Base-by-base conservation (phyloP, 306 rosid genomes). In the Sechiopsis laciniata region DNA sequence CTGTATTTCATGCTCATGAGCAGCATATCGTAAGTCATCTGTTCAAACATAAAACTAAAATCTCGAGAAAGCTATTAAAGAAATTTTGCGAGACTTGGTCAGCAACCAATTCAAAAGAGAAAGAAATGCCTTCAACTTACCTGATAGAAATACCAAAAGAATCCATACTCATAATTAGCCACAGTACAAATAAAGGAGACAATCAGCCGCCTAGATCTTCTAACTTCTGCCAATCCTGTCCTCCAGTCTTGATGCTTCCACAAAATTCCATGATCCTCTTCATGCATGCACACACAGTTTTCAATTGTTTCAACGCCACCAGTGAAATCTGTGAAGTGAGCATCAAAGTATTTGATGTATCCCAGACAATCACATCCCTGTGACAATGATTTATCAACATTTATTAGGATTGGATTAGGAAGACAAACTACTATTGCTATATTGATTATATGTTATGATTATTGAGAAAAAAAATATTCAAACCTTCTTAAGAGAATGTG, bases 161-260 rank as follows among this genome's bases (percentile, higher is more conserved):
- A 91, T 75, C 90, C 97, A 11, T 91, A 91, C 82, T 91, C 97
- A 77, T 91, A 91, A 78, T 90, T 90, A 77, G 95, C 97, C 78
- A 88, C 97, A 21, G 95, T 88, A 80, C 97, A 90, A 20, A 89
- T 72, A 78, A 85, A 90, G 56, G 95, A 90, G 55, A 85, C 95
- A 37, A 92, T 79, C 61, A 90, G 84, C 62, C 95, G 81, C 80
- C 92, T 85, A 53, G 95, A 85, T 83, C 97, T 91, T 71, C 97
- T 89, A 53, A 88, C 97, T 88, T 90, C 95, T 62, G 97, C 90
- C 73, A 91, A 84, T 74, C 97, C 94, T 67, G 95, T 88, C 82
- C 95, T 88, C 95, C 97, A 87, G 82, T 90, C 95, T 84, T 90
- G 97, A 83, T 88, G 95, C 85, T 90, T 90, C 97, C 97, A 90